phyloP scores from a whole-genome alignment of 148 eudicot genomes.

The Diospyros kaki region DNA sequence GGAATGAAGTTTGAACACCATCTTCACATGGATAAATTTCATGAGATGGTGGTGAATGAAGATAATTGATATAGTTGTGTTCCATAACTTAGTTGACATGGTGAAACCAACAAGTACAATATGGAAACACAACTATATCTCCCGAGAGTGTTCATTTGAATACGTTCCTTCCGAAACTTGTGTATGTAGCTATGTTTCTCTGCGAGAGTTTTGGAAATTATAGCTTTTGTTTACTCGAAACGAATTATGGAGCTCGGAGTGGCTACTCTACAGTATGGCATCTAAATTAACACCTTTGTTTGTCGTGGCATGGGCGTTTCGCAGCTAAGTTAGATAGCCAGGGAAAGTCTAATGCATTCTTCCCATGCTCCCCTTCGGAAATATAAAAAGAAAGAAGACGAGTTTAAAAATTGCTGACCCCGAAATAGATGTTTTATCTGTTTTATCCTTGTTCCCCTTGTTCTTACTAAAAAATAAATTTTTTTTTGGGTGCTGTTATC shows the following conservation, averaged over 20 bases:
- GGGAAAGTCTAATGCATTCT: background rate
- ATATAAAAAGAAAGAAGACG: too few relatives aligned
- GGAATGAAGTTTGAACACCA: too few relatives aligned
- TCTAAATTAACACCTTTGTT: background rate
- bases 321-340: background rate
- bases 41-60: background rate
- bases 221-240: background rate
- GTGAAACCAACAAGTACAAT: too few relatives aligned
- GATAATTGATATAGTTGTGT: background rate
- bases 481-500: constrained; percentile 6
- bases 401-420: background rate
- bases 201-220: background rate
- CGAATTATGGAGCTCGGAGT: background rate
- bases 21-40: background rate
- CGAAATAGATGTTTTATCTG: background rate
- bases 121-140: background rate
- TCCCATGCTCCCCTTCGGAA: background rate
- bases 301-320: background rate
- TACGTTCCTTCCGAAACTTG: background rate
- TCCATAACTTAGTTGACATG: too few relatives aligned
- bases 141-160: background rate
- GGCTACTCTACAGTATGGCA: background rate
- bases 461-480: background rate
- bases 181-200: background rate
- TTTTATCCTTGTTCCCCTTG: background rate